Percentiles rank a stretch among this genome's conserved stretches.
Conservation (phyloP, 495 filamentous ascomycete species). For the Tetracladium setigerum region DNA sequence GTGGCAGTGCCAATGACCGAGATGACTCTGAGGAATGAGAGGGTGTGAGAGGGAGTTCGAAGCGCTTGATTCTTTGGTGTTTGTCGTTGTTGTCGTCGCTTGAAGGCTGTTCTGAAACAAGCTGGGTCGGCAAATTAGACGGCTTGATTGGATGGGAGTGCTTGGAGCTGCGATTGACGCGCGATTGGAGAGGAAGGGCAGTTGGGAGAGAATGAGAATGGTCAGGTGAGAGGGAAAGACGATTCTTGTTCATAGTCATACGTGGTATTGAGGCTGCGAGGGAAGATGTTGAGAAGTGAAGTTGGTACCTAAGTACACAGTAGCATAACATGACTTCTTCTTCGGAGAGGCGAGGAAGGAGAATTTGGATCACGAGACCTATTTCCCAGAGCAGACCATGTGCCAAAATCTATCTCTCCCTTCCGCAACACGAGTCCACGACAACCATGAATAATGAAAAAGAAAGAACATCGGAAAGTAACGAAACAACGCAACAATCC, state of each 20-base stretch:
- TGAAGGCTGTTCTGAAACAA: neutral
- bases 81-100: neutral
- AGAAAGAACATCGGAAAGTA: no score
- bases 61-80: slow-evolving; percentile 1
- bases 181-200: slow-evolving; percentile 9
- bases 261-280: neutral
- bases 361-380: neutral
- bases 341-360: neutral
- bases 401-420: neutral
- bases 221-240: neutral
- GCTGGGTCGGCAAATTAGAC: neutral
- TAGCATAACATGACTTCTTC: neutral
- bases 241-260: neutral
- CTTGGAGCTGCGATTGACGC: slow-evolving; percentile 3
- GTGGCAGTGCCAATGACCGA: neutral
- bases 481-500: no score
- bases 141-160: neutral
- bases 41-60: slow-evolving; percentile 8
- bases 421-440: neutral
- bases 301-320: neutral
- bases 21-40: slow-evolving; percentile 4
- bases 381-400: neutral
- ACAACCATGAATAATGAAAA: no score
- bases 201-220: neutral
- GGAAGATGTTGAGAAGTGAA: neutral